Base-by-base conservation (phyloP, 1,284 basidiomycete genomes). In the Entoloma clypeatum region DNA sequence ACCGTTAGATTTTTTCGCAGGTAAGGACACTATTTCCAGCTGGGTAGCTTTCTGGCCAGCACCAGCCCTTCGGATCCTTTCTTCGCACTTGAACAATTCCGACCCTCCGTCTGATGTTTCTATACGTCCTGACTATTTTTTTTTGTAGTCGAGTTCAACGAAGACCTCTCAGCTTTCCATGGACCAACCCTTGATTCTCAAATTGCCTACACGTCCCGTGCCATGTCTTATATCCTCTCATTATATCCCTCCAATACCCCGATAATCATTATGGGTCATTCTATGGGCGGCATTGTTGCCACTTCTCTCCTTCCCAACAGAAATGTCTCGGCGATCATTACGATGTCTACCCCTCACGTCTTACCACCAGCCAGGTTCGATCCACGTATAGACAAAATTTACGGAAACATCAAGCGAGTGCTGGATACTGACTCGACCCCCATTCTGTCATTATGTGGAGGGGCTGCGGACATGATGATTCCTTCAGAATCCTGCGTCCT, bases 211-310 rank as follows among this genome's bases (percentile, higher is more conserved):
- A 75, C 91, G 11, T 72, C 78, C 19, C 70, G 77, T 32, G 84
- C 86, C 5, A 77, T 97, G 36, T 63, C 69, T 4, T 89, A 88
- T 51, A 85, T 99, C 39, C 75, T 92, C 22, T 79, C 79, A 0
- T 66, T 79, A 19, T 98, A 98, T 58, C 79, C 78, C 1, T 49
- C 68, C 2, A 60, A 68, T 24, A 87, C 79, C 0, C 55, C 66
- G 21, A 79, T 98, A 34, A 78, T 87, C 23, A 60, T 99, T 42
- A 68, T 98, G 53, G 95, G 87, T 0, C 95, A 99, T 59, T 98
- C 94, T 9, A 99, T 99, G 96, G 96, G 96, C n/a, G 96, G 96
- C 2, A 70, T 97, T 30, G 92, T 95, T 5, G 92, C 91, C 5
- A 81, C 81, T 1, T 74, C 84, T 3, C 71, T 87, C 8, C 72